Evolutionary conservation across 2,329 filamentous ascomycete species (phyloP), one percentile per base, ranked within the genome.

Genomic region (Colletotrichum sp.): DNA sequence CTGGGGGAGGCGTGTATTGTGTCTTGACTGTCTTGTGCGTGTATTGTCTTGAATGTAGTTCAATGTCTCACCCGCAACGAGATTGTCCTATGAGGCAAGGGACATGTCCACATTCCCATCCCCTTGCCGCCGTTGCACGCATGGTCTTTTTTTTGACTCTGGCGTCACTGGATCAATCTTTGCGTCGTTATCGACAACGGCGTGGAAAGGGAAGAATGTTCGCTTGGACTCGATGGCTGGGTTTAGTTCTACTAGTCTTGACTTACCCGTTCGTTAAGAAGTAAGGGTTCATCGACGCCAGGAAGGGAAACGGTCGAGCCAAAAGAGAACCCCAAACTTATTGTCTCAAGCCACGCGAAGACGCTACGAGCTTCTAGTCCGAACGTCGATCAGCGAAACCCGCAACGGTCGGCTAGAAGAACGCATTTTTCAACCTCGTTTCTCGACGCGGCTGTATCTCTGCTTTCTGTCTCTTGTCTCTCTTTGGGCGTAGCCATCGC

Each of bases 261-360:
- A 28, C 28, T 61, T 61, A 36, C n/a, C 30, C n/a, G 30, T 24
- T 24, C 26, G 36, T 64, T 21, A 43, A 26, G 62, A 64, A 10
- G 55, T 48, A 69, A 68, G 63, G 69, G 69, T 36, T 56, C 69
- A 62, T 52, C 18, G 10, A 48, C 0, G 68, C 68, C 55, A 63
- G n/a, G 26, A 24, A 21, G 55, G 26, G 32, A 24, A 38, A 43
- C 26, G 34, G 26, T 30, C 14, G 30, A 36, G 30, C n/a, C 59
- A n/a, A 38, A 5, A 36, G 21, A 63, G n/a, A 38, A 38, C 59
- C 48, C 71, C 62, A 63, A 68, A 73, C 73, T 56, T 13, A 21
- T 13, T 73, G 73, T 75, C 73, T 75, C 69, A 73, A 75, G 69
- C 73, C 69, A 63, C 73, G 32, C 69, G 67, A 74, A 67, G 56